A percentile compares a stretch with the other conserved stretches of the same genome.
Conservation (phyloP, 2,329 filamentous ascomycete genomes). For the Hymenoscyphus linearis region DNA sequence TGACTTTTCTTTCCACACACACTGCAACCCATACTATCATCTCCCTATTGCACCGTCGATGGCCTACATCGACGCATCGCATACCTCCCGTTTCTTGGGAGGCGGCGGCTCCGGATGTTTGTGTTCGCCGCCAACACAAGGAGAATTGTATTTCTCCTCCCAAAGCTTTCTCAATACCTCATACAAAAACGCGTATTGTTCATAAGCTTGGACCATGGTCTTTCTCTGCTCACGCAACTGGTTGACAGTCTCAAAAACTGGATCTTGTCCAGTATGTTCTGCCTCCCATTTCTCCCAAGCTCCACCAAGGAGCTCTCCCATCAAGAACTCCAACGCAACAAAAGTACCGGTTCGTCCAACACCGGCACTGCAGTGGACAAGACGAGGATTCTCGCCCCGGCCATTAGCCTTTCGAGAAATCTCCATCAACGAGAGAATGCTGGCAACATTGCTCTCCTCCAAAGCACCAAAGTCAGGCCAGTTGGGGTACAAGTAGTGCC, state of each 20-base stretch:
- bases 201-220: conserved; percentile 90
- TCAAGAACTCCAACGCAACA: conserved; percentile 88
- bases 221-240: conserved; percentile 78
- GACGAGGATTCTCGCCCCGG: conserved; percentile 61
- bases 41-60: not conserved
- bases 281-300: conserved; percentile 36
- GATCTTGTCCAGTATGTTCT: conserved; percentile 48
- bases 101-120: conserved; percentile 10
- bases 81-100: not conserved
- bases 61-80: not conserved
- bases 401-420: conserved; percentile 57
- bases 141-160: conserved; percentile 52
- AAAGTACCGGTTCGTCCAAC: conserved; percentile 94
- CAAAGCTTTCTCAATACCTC: conserved; percentile 73
- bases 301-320: conserved; percentile 74
- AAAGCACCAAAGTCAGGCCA: conserved; percentile 93
- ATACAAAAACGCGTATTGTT: conserved; percentile 85
- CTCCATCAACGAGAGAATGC: conserved; percentile 64
- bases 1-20: not conserved
- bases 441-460: conserved; percentile 57
- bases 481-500: conserved; percentile 77
- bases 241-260: conserved; percentile 75
- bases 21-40: not conserved
- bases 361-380: conserved; percentile 85
- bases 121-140: conserved; percentile 26